Evolutionary conservation across 805 yeast genomes (phyloP), one percentile per base, ranked within the genome.

Genomic region (Wickerhamomyces kurtzmanii): DNA sequence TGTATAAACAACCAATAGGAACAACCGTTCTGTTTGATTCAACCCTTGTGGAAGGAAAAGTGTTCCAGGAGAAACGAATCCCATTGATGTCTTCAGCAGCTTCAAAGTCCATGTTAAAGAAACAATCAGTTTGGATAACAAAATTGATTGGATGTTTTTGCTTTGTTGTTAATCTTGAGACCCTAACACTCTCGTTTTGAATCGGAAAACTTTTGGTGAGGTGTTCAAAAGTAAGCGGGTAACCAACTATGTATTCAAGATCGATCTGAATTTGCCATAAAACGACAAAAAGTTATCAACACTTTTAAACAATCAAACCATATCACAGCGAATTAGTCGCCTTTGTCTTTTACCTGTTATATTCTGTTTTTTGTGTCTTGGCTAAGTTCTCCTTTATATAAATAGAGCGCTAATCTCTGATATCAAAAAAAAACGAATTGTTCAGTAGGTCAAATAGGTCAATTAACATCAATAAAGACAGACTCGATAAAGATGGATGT

Each of bases 11-110:
- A 23, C 96, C 94, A 20, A 91, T 77, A 9, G 99, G 98, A 18
- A 91, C 87, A 12, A 89, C 93, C 47, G 86, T 80, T 42, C 91
- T 80, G 44, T 78, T 77, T 12, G 95, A 91, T 54, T 91, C 97
- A 23, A 75, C 72, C 42, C 86, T 75, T 21, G 95, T 78, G 23
- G 82, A 75, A 17, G 99, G 98, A 45, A 89, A 77, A 23, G 83
- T 79, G 46, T 76, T 79, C 86, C 91, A 82, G 6, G 87, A 65
- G 48, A 76, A 65, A 42, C 91, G 68, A 22, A 79, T 69, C 26
- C 91, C 91, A 40, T 80, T 79, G 29, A 54, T 48, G 47, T 82
- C 91, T 48, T 82, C 94, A 39, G 65, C 53, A 7, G 60, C 64
- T 59, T 77, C 81, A 56, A 59, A 62, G 38, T 59, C 60, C 68